A percentile compares a stretch with the other conserved stretches of the same genome.
Evolutionary conservation across 345 rosid species (phyloP).

Genomic region (Arabidopsis suecica): DNA sequence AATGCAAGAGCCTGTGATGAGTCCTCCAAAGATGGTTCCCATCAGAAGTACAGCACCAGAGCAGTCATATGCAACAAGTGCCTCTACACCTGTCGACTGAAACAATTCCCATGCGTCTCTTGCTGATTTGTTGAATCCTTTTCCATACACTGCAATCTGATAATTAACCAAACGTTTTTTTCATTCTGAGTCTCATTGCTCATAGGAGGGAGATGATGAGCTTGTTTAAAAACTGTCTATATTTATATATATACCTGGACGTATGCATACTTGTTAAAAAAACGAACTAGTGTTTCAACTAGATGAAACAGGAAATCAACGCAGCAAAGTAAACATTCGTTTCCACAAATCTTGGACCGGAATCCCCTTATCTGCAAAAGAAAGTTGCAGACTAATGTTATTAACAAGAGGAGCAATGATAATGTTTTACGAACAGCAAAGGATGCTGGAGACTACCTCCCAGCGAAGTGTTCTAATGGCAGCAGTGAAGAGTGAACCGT

Average conservation of each 20-base stretch:
- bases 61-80: constrained; percentile 95
- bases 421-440: background rate
- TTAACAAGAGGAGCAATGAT: background rate
- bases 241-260: constrained; percentile 72
- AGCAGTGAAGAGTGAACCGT: constrained; percentile 96
- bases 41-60: constrained; percentile 93
- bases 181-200: constrained; percentile 12
- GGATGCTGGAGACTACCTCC: constrained; percentile 63
- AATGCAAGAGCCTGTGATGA: constrained; percentile 83
- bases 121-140: constrained; percentile 91
- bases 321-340: constrained; percentile 94
- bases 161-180: background rate
- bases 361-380: constrained; percentile 80
- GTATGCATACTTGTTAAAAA: constrained; percentile 93
- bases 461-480: constrained; percentile 94
- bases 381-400: background rate
- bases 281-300: constrained; percentile 97
- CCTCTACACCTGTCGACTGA: constrained; percentile 98
- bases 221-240: background rate
- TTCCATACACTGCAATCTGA: constrained; percentile 93
- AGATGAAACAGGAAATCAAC: constrained; percentile 90
- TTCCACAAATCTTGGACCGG: constrained; percentile 93
- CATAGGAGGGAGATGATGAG: background rate
- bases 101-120: constrained; percentile 98
- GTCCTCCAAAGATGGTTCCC: constrained; percentile 91